Evolutionary conservation across 2,329 filamentous ascomycete genomes (phyloP).

Genomic region (Hymenoscyphus albidus): DNA sequence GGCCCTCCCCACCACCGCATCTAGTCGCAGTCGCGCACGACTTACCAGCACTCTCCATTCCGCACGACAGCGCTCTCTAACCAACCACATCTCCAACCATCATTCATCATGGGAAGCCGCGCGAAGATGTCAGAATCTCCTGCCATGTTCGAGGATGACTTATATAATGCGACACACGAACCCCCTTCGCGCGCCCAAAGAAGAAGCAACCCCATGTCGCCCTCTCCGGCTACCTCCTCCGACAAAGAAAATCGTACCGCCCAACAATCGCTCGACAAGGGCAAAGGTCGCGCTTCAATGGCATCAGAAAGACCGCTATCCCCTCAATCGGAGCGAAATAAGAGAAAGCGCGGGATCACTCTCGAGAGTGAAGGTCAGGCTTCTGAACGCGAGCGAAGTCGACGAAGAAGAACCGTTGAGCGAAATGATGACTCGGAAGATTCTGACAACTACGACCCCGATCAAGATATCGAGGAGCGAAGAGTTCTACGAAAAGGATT

Average conservation of each 20-base stretch:
- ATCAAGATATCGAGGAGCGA: slow-evolving; percentile 73
- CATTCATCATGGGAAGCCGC: slow-evolving; percentile 1
- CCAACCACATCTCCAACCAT: not conserved
- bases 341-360: slow-evolving; percentile 27
- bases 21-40: not conserved
- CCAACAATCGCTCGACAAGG: slow-evolving; percentile 38
- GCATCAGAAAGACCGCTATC: slow-evolving; percentile 27
- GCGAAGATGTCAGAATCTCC: slow-evolving; percentile 31
- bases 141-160: slow-evolving; percentile 25
- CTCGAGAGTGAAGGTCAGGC: slow-evolving; percentile 18
- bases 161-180: slow-evolving; percentile 33
- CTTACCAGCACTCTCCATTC: not conserved
- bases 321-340: slow-evolving; percentile 14
- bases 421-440: slow-evolving; percentile 34
- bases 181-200: slow-evolving; percentile 21
- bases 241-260: slow-evolving; percentile 46
- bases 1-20: not conserved
- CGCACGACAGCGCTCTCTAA: not conserved
- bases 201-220: slow-evolving; percentile 24
- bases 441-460: slow-evolving; percentile 65
- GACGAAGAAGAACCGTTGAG: slow-evolving; percentile 31
- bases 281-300: slow-evolving; percentile 41
- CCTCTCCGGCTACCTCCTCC: slow-evolving; percentile 38
- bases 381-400: slow-evolving; percentile 22
- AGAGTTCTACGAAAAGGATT: slow-evolving; percentile 66